phyloP scores from a whole-genome alignment of 1,284 basidiomycete species.

The Trametes hirsuta region DNA sequence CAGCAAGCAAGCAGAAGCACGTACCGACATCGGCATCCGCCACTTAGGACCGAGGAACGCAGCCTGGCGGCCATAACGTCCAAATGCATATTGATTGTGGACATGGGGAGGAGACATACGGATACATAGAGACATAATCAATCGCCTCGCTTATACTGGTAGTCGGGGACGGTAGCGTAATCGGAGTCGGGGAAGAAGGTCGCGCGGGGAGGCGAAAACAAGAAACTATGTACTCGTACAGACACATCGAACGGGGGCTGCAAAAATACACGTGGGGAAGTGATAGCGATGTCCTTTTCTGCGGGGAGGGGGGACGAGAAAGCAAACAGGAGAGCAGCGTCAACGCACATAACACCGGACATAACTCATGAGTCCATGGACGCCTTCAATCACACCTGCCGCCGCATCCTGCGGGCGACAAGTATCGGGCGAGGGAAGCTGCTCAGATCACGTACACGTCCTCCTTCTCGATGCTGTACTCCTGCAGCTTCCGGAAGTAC shows the following conservation, averaged over 20 bases:
- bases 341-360: not conserved
- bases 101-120: not conserved
- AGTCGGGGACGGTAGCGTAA: not conserved
- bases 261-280: not conserved
- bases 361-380: not conserved
- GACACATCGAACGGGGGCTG: not conserved
- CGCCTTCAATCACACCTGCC: not conserved
- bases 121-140: constrained; percentile 6
- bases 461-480: constrained; percentile 37
- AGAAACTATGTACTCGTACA: not conserved
- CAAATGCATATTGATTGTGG: not conserved
- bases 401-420: not conserved
- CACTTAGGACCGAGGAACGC: too few relatives aligned
- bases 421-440: not conserved
- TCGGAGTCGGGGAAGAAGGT: not conserved
- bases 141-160: not conserved
- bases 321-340: constrained; percentile 1
- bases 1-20: too few relatives aligned
- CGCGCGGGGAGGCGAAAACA: not conserved
- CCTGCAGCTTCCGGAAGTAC: constrained; percentile 34
- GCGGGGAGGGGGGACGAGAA: not conserved
- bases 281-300: not conserved
- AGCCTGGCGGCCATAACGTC: too few relatives aligned
- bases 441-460: constrained; percentile 36
- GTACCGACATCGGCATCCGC: too few relatives aligned